Conservation (phyloP, 2,329 filamentous ascomycete genomes). For the Thielaviopsis ethacetica region DNA sequence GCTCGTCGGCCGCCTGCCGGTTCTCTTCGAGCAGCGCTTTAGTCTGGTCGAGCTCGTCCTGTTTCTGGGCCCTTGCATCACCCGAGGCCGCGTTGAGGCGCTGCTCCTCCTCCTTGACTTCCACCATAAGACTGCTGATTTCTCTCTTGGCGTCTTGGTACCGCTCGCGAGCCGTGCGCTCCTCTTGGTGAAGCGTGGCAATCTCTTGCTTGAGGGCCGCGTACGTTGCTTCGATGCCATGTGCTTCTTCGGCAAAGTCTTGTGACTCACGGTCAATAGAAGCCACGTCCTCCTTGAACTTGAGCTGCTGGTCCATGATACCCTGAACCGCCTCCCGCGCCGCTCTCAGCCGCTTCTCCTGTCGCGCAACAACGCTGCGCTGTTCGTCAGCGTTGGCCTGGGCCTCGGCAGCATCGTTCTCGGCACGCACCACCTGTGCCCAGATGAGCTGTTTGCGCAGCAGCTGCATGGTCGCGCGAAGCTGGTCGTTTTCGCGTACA, state of each 20-base stretch:
- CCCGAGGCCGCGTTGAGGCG: constrained; percentile 54
- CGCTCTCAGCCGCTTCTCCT: background rate
- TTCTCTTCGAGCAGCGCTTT: constrained; percentile 1
- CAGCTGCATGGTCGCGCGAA: constrained; percentile 43
- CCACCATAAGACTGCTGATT: constrained; percentile 27
- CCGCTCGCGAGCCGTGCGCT: constrained; percentile 46
- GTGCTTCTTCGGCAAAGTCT: constrained; percentile 14
- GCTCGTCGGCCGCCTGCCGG: background rate
- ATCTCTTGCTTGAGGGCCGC: constrained; percentile 25
- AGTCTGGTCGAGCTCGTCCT: constrained; percentile 29
- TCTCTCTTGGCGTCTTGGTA: constrained; percentile 36
- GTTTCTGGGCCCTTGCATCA: constrained; percentile 47
- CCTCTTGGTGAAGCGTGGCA: constrained; percentile 42
- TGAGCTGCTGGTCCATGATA: background rate
- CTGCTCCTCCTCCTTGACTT: constrained; percentile 38
- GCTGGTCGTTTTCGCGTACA: constrained; percentile 47
- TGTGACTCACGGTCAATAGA: constrained; percentile 13
- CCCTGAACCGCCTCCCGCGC: background rate
- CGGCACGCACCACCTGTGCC: constrained; percentile 68
- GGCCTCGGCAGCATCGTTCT: constrained; percentile 25
- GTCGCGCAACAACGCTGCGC: background rate
- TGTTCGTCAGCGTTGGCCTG: background rate
- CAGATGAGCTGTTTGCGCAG: constrained; percentile 60
- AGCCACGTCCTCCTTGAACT: constrained; percentile 18
- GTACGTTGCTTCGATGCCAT: constrained; percentile 26